phyloP scores from a whole-genome alignment of 176 grass and related monocot genomes.

The Guadua angustifolia region DNA sequence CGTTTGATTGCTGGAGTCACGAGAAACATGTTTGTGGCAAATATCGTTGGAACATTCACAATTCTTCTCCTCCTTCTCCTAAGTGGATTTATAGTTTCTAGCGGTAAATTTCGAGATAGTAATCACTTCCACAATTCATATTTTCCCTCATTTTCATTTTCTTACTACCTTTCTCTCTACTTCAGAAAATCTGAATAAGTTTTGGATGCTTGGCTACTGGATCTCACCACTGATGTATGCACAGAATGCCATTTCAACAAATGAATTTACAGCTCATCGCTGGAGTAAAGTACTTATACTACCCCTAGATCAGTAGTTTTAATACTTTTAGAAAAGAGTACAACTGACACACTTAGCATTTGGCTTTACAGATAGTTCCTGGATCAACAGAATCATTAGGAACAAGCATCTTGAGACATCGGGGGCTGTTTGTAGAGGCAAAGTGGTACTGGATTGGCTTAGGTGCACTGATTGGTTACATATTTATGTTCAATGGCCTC shows the following conservation, averaged over 20 bases:
- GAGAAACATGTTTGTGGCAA: slow-evolving; percentile 74
- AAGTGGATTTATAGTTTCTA: slow-evolving; percentile 68
- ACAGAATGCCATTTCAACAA: slow-evolving; percentile 78
- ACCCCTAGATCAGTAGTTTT: background rate
- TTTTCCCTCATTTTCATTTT: background rate
- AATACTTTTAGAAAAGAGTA: background rate
- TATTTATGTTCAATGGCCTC: slow-evolving; percentile 73
- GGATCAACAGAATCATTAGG: slow-evolving; percentile 52
- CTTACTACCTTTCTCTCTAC: slow-evolving; percentile 7
- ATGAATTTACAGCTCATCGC: slow-evolving; percentile 61
- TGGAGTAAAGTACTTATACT: slow-evolving; percentile 56
- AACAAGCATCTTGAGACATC: slow-evolving; percentile 45
- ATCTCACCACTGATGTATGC: slow-evolving; percentile 89
- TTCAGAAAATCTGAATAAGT: slow-evolving; percentile 79
- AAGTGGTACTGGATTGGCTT: slow-evolving; percentile 93
- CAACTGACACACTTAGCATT: slow-evolving; percentile 20
- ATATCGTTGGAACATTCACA: slow-evolving; percentile 67
- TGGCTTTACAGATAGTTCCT: slow-evolving; percentile 51
- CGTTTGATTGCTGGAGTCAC: slow-evolving; percentile 63
- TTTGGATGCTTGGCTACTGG: slow-evolving; percentile 93
- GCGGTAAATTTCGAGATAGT: slow-evolving; percentile 42
- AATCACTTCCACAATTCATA: background rate
- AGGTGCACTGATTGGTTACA: slow-evolving; percentile 75
- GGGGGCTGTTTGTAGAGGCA: slow-evolving; percentile 52
- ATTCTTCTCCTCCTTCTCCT: slow-evolving; percentile 57